Evolutionary conservation across 2,329 filamentous ascomycete species (phyloP).

Genomic region (Penicillium oxalicum): DNA sequence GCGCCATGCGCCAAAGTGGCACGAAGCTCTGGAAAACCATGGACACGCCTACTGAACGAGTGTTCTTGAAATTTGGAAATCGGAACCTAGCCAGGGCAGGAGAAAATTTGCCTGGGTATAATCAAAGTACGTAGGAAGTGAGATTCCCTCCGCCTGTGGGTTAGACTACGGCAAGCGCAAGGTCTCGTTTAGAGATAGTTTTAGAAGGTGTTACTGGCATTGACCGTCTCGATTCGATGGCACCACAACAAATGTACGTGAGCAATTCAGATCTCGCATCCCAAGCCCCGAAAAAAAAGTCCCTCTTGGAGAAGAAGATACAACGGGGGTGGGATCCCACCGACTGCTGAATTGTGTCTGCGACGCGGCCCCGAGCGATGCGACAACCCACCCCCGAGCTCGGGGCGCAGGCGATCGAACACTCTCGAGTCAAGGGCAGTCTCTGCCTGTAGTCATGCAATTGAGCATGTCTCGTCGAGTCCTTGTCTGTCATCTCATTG

Average conservation of each 20-base stretch:
- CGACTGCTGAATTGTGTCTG: constrained; percentile 13
- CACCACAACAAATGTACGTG: constrained; percentile 33
- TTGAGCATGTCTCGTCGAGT: constrained; percentile 16
- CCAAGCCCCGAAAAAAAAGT: constrained; percentile 8
- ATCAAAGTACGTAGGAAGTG: too few relatives aligned
- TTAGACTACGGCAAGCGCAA: not conserved
- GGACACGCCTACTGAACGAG: too few relatives aligned
- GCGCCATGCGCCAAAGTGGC: too few relatives aligned
- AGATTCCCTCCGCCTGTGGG: too few relatives aligned
- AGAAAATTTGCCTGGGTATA: too few relatives aligned
- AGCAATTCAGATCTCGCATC: constrained; percentile 22
- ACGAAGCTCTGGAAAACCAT: too few relatives aligned
- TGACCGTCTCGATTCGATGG: constrained; percentile 17
- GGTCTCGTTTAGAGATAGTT: constrained; percentile 1
- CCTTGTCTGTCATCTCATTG: constrained; percentile 15
- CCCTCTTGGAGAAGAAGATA: constrained; percentile 1
- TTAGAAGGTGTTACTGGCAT: constrained; percentile 22
- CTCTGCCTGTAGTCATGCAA: constrained; percentile 19
- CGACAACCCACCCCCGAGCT: constrained; percentile 14
- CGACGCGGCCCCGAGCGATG: constrained; percentile 1
- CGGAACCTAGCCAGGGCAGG: too few relatives aligned
- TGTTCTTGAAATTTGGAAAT: too few relatives aligned
- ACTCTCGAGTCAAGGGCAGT: constrained; percentile 15
- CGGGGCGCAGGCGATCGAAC: constrained; percentile 14
- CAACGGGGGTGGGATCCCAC: constrained; percentile 11